A percentile compares a stretch with the other conserved stretches of the same genome.
Evolutionary conservation across 2,329 filamentous ascomycete genomes (phyloP).

Genomic region (Diplodia corticola): DNA sequence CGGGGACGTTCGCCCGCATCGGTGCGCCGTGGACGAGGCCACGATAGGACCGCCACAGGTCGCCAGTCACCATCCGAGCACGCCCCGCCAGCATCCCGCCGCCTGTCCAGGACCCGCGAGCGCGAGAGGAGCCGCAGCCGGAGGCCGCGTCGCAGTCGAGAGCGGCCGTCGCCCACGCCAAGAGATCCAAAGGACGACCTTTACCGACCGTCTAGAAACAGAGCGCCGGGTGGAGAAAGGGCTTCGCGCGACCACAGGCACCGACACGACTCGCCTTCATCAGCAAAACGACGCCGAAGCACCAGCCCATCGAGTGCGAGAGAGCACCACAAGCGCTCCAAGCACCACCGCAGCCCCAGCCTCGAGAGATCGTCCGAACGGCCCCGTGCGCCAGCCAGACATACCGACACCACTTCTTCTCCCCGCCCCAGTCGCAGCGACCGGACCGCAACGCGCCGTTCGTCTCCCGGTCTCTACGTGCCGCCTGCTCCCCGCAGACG

Average conservation of each 20-base stretch:
- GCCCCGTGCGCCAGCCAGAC: conserved; percentile 34
- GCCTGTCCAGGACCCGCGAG: conserved; percentile 33
- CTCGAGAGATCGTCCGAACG: conserved; percentile 37
- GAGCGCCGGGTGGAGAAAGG: conserved; percentile 40
- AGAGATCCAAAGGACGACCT: conserved; percentile 35
- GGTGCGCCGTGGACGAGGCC: conserved; percentile 35
- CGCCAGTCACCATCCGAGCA: conserved; percentile 25
- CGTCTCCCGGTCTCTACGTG: conserved; percentile 41
- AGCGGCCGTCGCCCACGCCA: conserved; percentile 28
- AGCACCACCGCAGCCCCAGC: conserved; percentile 39
- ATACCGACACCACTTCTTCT: conserved; percentile 35
- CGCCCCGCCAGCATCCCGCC: conserved; percentile 29
- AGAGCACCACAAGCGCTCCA: conserved; percentile 36
- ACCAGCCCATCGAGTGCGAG: conserved; percentile 38
- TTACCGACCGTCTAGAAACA: conserved; percentile 37
- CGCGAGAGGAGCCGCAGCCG: conserved; percentile 21
- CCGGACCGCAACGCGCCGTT: conserved; percentile 33
- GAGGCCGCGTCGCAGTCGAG: conserved; percentile 35
- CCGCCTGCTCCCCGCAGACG: conserved; percentile 38
- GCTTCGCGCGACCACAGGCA: conserved; percentile 36
- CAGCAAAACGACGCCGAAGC: conserved; percentile 42
- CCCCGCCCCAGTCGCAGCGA: conserved; percentile 36
- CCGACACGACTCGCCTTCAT: conserved; percentile 39
- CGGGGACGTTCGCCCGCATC: conserved; percentile 37
- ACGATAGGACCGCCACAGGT: conserved; percentile 31